phyloP scores from a whole-genome alignment of 148 eudicot species.

The Chenopodium formosanum region DNA sequence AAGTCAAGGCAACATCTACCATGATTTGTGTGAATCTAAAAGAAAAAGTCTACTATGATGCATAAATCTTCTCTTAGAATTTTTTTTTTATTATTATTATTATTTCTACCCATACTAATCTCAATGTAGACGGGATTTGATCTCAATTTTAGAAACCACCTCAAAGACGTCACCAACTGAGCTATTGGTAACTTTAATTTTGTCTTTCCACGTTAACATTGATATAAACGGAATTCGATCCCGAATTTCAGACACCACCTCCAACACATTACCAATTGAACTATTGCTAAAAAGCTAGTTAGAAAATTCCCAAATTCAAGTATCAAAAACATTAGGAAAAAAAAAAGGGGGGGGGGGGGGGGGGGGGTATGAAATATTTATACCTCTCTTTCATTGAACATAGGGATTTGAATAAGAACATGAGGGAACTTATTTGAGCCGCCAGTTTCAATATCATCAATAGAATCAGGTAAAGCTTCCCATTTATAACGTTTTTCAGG shows the following conservation, averaged over 20 bases:
- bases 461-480: constrained; percentile 43
- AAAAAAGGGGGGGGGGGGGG: neutral
- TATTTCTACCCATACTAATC: accelerated
- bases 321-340: neutral
- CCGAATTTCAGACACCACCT: neutral
- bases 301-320: no score
- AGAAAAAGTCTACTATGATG: neutral
- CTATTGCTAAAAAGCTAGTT: no score
- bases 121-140: no score
- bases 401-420: constrained; percentile 76
- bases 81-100: no score
- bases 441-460: constrained; percentile 58
- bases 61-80: neutral
- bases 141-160: neutral
- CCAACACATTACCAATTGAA: neutral
- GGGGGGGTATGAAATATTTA: neutral
- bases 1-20: constrained; percentile 17
- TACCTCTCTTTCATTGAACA: constrained; percentile 88
- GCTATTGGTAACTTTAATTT: no score
- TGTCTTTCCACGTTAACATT: no score
- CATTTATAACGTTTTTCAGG: constrained; percentile 73
- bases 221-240: neutral
- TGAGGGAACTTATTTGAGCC: constrained; percentile 46
- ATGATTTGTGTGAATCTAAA: neutral
- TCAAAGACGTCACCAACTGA: neutral